A percentile compares a stretch with the other conserved stretches of the same genome.
These are phyloP conservation scores for Dissophora globulifera DNA, from an alignment of 192 early-diverging fungal species.

Conservation along the genomic window DNA sequence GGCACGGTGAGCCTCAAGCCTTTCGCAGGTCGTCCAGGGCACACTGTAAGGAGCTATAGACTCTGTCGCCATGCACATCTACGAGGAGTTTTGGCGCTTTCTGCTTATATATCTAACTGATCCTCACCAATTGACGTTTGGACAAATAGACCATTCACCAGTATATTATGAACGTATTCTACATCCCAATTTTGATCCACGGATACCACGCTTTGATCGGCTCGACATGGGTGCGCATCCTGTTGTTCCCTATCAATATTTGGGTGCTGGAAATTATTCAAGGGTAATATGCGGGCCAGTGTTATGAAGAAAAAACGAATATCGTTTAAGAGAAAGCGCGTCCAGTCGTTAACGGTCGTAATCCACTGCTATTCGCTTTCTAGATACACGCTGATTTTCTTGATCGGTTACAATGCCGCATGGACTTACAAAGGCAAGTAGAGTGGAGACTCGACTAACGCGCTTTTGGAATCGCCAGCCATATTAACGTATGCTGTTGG, in stretches of 20 bases:
- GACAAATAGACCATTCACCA: constrained; percentile 51
- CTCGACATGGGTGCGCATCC: constrained; percentile 27
- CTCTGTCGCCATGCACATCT: too few species aligned
- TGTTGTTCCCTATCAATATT: constrained; percentile 47
- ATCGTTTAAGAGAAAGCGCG: too few species aligned
- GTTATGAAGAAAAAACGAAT: too few species aligned
- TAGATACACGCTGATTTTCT: constrained; percentile 41
- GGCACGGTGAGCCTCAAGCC: constrained; percentile 36
- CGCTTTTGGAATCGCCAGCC: too few species aligned
- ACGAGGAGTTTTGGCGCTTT: too few species aligned
- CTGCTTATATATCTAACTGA: neutral
- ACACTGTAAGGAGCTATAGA: constrained; percentile 20
- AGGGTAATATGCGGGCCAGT: too few species aligned
- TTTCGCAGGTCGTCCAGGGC: constrained; percentile 49
- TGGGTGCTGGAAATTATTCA: constrained; percentile 50
- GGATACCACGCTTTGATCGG: constrained; percentile 39
- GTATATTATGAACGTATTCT: constrained; percentile 51
- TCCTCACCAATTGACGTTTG: neutral
- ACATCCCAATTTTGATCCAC: constrained; percentile 47
- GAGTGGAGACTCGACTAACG: neutral
- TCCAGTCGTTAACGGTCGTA: too few species aligned
- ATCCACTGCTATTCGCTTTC: too few species aligned
- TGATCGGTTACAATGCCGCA: constrained; percentile 52
- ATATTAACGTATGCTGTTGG: too few species aligned
- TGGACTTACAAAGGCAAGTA: constrained; percentile 39